Conservation (phyloP, 1,284 basidiomycete genomes). For the Ceratorhiza oryzae-sativae region DNA sequence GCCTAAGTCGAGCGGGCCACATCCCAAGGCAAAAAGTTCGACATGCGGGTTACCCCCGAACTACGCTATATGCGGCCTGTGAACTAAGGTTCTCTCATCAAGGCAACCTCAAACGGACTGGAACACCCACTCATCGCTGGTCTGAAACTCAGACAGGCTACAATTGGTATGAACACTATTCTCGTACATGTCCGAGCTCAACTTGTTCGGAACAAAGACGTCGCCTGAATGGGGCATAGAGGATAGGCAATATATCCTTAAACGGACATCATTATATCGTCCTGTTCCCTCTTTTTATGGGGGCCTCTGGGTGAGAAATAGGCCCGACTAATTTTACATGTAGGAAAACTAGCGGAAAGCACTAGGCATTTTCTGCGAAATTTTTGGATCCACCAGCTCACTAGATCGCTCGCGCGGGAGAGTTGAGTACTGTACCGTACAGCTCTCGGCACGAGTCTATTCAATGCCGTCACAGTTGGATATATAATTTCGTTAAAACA, state of each 20-base stretch:
- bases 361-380: neutral
- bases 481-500: neutral
- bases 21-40: neutral
- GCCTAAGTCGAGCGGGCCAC: neutral
- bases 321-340: neutral
- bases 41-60: neutral
- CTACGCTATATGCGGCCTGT: slow-evolving; percentile 5
- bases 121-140: neutral
- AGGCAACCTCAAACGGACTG: neutral
- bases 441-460: neutral
- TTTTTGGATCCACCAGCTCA: too few relatives aligned
- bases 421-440: too few relatives aligned
- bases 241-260: neutral
- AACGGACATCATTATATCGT: neutral
- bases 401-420: too few relatives aligned
- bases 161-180: neutral
- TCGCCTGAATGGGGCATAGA: neutral
- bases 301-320: neutral
- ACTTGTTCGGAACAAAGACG: neutral
- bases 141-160: neutral
- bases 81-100: neutral
- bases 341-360: neutral
- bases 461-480: neutral
- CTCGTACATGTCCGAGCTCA: too few relatives aligned
- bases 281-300: neutral